Conservation (phyloP, 139 green algal species). For the Limnomonas spitsbergensis region DNA sequence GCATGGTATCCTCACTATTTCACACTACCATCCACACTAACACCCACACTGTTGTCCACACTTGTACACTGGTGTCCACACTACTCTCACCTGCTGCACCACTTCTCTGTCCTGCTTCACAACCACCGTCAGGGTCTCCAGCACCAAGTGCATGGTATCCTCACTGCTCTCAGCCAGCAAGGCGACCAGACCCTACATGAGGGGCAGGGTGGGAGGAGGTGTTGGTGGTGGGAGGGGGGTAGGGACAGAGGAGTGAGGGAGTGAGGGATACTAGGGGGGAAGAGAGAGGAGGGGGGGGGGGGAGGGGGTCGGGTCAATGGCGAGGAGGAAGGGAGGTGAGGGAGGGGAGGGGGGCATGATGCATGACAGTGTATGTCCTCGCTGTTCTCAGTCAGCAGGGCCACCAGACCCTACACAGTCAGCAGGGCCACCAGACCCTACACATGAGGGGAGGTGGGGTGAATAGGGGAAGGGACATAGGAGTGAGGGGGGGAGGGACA, state of each 20-base stretch:
- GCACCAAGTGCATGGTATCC: constrained; percentile 70
- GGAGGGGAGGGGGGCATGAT: too few species aligned
- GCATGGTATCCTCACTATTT: constrained; percentile 57
- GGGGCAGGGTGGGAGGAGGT: constrained; percentile 18
- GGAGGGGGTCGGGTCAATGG: too few species aligned
- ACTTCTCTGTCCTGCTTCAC: constrained; percentile 29
- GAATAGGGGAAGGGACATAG: too few species aligned
- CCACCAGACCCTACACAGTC: too few species aligned
- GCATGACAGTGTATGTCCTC: too few species aligned
- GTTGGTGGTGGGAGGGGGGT: constrained; percentile 49
- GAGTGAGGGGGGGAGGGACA: too few species aligned
- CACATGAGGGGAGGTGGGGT: too few species aligned
- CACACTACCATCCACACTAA: constrained; percentile 39
- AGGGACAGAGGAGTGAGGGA: constrained; percentile 26
- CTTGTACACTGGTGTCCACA: not conserved
- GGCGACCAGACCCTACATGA: constrained; percentile 47
- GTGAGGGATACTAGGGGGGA: not conserved
- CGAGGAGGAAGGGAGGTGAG: too few species aligned
- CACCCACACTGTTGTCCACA: constrained; percentile 26
- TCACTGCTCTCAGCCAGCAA: constrained; percentile 46
- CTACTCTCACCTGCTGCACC: constrained; percentile 23
- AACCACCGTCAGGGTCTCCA: constrained; percentile 63
- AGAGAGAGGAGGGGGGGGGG: not conserved
- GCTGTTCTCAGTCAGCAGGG: too few species aligned
- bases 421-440: too few species aligned